Evolutionary conservation across 2,329 filamentous ascomycete genomes (phyloP), one percentile per base, ranked within the genome.

Genomic region (Pestalotiopsis sp.): DNA sequence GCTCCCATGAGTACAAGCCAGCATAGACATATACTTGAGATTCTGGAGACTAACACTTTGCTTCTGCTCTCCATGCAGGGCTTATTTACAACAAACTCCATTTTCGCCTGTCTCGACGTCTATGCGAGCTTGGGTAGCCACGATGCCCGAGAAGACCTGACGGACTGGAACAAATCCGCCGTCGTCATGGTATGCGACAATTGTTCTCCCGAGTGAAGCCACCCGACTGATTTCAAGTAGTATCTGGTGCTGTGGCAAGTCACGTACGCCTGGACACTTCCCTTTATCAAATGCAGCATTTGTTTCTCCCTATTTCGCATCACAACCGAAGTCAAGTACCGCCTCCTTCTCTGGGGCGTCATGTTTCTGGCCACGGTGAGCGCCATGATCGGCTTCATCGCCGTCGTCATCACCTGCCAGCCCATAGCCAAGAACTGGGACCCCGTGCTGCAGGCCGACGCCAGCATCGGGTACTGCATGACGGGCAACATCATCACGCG

Each of bases 251-350:
- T 52, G 38, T 65, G 57, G 58, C 59, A 67, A n/a, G 14, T 67
- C 20, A 52, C 59, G 4, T 63, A 67, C 23, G 59, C 39, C 23
- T 62, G 58, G 59, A 23, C 38, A 20, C 58, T 67, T 9, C 58
- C 45, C 17, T 67, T 62, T 45, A 67, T 67, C 20, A 67, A 67
- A 20, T 55, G 41, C 45, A 67, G 65, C 25, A 67, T 67, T 17
- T 67, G 59, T 55, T 52, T 63, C 9, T 52, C 65, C 12, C 41
- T 67, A 4, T 63, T 67, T 17, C 65, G 65, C 3, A 57, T 67
- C 17, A 63, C 65, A 3, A 27, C 14, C 25, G 59, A 67, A 27
- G 45, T 25, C 5, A 25, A 20, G 3, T 45, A 62, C 27, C 41
- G 55, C 12, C 31, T 49, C 9, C 25, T 55, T 4, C 45, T 67